Evolutionary conservation across 2,329 filamentous ascomycete genomes (phyloP).

Genomic region (Talaromyces piceae): DNA sequence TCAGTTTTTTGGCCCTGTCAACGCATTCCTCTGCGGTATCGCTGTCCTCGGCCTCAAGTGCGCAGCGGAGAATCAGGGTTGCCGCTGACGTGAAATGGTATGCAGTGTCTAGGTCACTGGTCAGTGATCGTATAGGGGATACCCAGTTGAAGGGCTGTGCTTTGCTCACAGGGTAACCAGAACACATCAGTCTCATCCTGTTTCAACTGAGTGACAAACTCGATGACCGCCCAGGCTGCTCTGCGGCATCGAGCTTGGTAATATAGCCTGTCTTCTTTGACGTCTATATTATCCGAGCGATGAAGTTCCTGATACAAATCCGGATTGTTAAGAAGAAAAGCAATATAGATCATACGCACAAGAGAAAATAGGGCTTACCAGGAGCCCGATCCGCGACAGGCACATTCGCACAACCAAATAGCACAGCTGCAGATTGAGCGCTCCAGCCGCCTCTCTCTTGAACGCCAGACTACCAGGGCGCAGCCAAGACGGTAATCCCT

Average conservation of each 20-base stretch:
- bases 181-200: slow-evolving; percentile 18
- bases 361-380: too few relatives aligned
- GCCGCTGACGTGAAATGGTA: slow-evolving; percentile 22
- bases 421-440: slow-evolving; percentile 42
- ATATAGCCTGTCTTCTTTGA: slow-evolving; percentile 13
- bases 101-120: slow-evolving; percentile 17
- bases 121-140: background rate
- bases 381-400: slow-evolving; percentile 33
- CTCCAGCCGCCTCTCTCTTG: slow-evolving; percentile 35
- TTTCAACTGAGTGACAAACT: slow-evolving; percentile 17
- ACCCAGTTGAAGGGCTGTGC: background rate
- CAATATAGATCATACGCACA: too few relatives aligned
- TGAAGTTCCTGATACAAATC: slow-evolving; percentile 14
- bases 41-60: slow-evolving; percentile 13
- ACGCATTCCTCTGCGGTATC: slow-evolving; percentile 12
- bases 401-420: slow-evolving; percentile 42
- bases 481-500: slow-evolving; percentile 25
- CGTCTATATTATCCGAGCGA: slow-evolving; percentile 28
- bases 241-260: slow-evolving; percentile 17
- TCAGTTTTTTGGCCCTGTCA: slow-evolving; percentile 10
- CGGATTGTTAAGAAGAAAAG: too few relatives aligned
- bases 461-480: slow-evolving; percentile 24
- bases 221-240: slow-evolving; percentile 18
- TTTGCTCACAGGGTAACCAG: slow-evolving; percentile 22
- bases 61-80: slow-evolving; percentile 15